phyloP scores from a whole-genome alignment of 768 basidiomycete genomes.

The Mycena chlorophos region DNA sequence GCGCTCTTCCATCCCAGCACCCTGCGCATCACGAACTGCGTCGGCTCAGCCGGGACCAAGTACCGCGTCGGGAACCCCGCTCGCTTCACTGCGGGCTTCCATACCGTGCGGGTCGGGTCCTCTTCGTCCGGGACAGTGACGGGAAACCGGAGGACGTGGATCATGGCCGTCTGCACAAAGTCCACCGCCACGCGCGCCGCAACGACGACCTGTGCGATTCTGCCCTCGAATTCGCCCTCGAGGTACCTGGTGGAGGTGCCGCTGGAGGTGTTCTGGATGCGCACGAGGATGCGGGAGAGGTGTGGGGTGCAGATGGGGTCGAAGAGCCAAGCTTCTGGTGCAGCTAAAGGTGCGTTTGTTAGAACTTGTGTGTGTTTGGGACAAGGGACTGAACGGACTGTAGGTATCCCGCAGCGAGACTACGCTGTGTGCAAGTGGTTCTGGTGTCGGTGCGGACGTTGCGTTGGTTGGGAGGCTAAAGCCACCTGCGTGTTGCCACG shows the following conservation, averaged over 20 bases:
- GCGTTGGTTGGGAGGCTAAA: no score
- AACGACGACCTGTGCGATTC: background rate
- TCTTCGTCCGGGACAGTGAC: no score
- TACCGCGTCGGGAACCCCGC: background rate
- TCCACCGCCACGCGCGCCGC: background rate
- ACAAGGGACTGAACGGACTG: conserved; percentile 2
- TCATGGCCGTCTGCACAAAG: background rate
- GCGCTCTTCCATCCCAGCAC: background rate
- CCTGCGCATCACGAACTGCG: background rate
- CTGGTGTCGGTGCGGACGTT: no score
- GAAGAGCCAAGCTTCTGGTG: conserved; percentile 44
- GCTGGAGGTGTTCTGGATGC: conserved; percentile 2
- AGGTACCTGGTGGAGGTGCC: background rate
- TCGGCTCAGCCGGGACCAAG: background rate
- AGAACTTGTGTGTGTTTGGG: conserved; percentile 1
- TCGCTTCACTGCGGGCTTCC: background rate
- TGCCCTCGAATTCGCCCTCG: background rate
- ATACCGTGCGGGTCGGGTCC: no score
- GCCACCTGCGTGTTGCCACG: no score
- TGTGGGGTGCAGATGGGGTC: conserved; percentile 30
- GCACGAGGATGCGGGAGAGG: conserved; percentile 40
- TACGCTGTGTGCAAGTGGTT: no score
- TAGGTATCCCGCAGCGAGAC: conserved; percentile 11
- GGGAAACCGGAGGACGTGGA: no score
- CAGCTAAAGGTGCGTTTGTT: conserved; percentile 25